phyloP scores from a whole-genome alignment of 2,329 filamentous ascomycete species.

The Xylaria sp. region DNA sequence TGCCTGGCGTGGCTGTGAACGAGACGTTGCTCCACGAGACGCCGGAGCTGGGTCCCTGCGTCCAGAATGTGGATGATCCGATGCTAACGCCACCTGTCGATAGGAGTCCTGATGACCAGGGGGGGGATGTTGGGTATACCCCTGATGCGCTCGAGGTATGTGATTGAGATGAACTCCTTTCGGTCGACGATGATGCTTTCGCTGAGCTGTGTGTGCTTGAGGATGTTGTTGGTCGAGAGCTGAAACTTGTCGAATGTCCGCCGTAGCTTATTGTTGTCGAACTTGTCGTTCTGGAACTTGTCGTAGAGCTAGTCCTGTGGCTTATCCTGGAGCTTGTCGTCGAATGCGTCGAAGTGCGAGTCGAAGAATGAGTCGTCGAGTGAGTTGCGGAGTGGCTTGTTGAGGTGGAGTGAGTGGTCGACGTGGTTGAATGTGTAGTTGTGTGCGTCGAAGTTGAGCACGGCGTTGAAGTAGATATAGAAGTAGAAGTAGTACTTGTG shows the following conservation, averaged over 20 bases:
- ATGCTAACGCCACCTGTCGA: constrained; percentile 1
- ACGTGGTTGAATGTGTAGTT: too few relatives aligned
- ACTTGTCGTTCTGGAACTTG: constrained; percentile 7
- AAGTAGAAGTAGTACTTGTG: constrained; percentile 16
- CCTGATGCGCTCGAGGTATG: constrained; percentile 7
- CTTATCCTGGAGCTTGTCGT: constrained; percentile 15
- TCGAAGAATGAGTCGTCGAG: constrained; percentile 17
- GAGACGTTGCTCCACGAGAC: constrained; percentile 38
- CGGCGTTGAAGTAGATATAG: constrained; percentile 22
- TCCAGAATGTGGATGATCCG: constrained; percentile 15
- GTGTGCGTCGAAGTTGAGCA: background rate
- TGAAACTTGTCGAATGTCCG: constrained; percentile 6
- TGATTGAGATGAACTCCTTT: constrained; percentile 7
- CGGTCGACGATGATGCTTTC: constrained; percentile 7
- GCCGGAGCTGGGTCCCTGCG: constrained; percentile 14
- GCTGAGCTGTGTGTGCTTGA: constrained; percentile 14
- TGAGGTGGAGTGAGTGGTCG: constrained; percentile 7
- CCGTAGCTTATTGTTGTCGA: constrained; percentile 4
- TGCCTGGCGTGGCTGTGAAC: constrained; percentile 26
- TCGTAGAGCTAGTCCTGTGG: background rate
- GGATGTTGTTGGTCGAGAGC: constrained; percentile 3
- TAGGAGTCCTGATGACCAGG: constrained; percentile 24
- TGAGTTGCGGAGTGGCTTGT: background rate
- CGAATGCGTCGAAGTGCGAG: constrained; percentile 5
- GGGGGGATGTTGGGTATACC: constrained; percentile 1